A percentile compares a stretch with the other conserved stretches of the same genome.
phyloP scores from a whole-genome alignment of 345 rosid genomes.

The Aquilaria malaccensis region DNA sequence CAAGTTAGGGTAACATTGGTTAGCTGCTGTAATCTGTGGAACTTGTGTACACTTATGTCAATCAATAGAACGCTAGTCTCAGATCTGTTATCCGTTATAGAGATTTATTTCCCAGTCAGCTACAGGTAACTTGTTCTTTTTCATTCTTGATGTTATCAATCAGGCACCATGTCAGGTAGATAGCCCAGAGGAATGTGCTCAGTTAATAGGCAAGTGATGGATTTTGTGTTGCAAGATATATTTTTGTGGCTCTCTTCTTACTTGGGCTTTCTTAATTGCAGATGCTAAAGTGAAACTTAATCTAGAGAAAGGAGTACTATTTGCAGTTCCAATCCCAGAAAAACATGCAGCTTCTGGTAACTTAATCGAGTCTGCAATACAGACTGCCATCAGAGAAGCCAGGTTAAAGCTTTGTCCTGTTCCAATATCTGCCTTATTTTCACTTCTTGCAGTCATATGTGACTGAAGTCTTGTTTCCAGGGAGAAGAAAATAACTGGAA shows the following conservation, averaged over 20 bases:
- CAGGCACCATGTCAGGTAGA: slow-evolving; percentile 73
- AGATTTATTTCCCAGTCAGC: too few species aligned
- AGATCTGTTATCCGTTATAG: too few species aligned
- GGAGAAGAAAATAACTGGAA: slow-evolving; percentile 70
- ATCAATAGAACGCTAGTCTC: too few species aligned
- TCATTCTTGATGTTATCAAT: slow-evolving; percentile 13
- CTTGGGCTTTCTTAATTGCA: slow-evolving; percentile 22
- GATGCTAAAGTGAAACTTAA: slow-evolving; percentile 65
- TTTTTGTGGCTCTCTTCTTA: slow-evolving; percentile 13
- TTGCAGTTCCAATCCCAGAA: slow-evolving; percentile 77
- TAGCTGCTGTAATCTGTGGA: too few species aligned
- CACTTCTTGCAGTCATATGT: neutral
- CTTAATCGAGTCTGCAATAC: slow-evolving; percentile 71
- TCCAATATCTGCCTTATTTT: slow-evolving; percentile 1
- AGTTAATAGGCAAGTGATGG: slow-evolving; percentile 68
- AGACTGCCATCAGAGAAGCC: slow-evolving; percentile 66
- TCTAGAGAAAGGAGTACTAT: slow-evolving; percentile 66
- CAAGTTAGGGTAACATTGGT: too few species aligned
- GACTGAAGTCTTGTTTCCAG: slow-evolving; percentile 25
- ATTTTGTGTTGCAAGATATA: slow-evolving; percentile 3
- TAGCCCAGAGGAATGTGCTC: slow-evolving; percentile 81
- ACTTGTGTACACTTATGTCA: too few species aligned
- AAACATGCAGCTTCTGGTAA: slow-evolving; percentile 72
- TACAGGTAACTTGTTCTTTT: neutral
- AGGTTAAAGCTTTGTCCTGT: slow-evolving; percentile 33